These are phyloP conservation scores for Fremontodendron californicum DNA, from an alignment of 345 rosid species.

Conservation along the genomic window DNA sequence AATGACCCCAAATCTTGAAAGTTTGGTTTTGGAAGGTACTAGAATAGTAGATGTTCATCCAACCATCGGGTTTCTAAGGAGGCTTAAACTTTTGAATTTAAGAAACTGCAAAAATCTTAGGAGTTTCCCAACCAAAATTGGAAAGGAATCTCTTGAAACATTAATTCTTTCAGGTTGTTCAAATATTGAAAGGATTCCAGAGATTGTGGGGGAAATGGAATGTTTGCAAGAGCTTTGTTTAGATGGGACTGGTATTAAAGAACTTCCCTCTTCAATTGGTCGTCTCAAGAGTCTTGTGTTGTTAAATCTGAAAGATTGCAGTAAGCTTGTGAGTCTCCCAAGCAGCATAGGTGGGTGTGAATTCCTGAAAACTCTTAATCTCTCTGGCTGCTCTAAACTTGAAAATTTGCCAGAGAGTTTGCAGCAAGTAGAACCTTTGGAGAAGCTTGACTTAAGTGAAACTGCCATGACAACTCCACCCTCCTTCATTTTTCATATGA, in stretches of 20 bases:
- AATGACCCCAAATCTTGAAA: constrained; percentile 22
- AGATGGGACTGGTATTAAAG: constrained; percentile 24
- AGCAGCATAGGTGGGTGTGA: constrained; percentile 21
- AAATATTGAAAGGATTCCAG: not conserved
- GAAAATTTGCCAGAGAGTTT: not conserved
- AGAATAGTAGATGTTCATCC: constrained; percentile 23
- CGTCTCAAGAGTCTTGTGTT: constrained; percentile 8
- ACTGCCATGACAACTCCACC: constrained; percentile 8
- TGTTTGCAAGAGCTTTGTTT: constrained; percentile 5
- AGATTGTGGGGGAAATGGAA: constrained; percentile 16
- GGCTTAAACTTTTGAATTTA: constrained; percentile 24
- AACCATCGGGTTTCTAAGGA: constrained; percentile 22
- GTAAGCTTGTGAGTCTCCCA: constrained; percentile 22
- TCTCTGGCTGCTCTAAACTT: not conserved
- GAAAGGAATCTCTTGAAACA: constrained; percentile 11
- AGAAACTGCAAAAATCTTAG: constrained; percentile 17
- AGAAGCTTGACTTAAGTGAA: constrained; percentile 6
- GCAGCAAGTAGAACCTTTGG: not conserved
- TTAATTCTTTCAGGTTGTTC: not conserved
- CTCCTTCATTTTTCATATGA: constrained; percentile 9
- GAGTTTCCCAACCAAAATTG: constrained; percentile 15
- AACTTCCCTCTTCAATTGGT: too few species aligned
- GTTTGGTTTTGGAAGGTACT: constrained; percentile 18
- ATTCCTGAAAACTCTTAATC: constrained; percentile 16
- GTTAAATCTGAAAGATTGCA: constrained; percentile 24